Conservation (phyloP, 805 yeast species). For the Komagataella pastoris region DNA sequence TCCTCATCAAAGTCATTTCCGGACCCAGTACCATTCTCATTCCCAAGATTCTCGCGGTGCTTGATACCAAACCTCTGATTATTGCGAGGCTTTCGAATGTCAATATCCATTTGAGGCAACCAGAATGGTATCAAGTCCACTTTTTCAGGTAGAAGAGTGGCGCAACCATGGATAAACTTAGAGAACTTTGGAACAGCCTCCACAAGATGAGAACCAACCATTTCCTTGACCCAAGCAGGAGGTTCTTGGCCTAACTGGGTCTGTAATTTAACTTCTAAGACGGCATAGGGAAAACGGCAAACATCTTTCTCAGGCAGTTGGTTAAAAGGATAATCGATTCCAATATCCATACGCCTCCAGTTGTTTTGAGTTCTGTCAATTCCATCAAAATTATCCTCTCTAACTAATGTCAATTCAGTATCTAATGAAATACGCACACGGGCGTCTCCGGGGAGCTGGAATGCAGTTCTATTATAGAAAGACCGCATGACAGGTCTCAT, state of each 20-base stretch:
- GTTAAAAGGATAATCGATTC: constrained; percentile 89
- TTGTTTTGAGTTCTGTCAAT: constrained; percentile 78
- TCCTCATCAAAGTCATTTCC: constrained; percentile 62
- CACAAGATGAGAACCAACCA: constrained; percentile 83
- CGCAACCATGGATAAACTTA: constrained; percentile 93
- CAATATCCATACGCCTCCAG: constrained; percentile 98
- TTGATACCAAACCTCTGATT: constrained; percentile 53
- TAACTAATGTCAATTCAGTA: constrained; percentile 92
- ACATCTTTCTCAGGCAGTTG: constrained; percentile 78
- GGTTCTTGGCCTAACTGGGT: constrained; percentile 99
- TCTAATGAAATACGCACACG: constrained; percentile 97
- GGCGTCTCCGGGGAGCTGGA: constrained; percentile 98
- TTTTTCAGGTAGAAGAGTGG: constrained; percentile 76
- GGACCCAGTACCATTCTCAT: constrained; percentile 14
- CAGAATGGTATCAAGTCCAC: constrained; percentile 88
- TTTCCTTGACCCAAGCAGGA: constrained; percentile 92
- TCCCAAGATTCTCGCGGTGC: constrained; percentile 13
- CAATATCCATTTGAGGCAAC: constrained; percentile 95
- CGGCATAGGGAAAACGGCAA: constrained; percentile 95
- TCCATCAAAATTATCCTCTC: constrained; percentile 96
- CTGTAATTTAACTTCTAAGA: constrained; percentile 91
- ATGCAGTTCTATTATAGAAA: constrained; percentile 95
- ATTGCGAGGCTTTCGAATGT: constrained; percentile 76
- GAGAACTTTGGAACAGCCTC: constrained; percentile 98
- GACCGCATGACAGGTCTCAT: constrained; percentile 92